Percentiles rank a stretch among this genome's conserved stretches.
Evolutionary conservation across 208 protist genomes (phyloP).

Genomic region (Acanthamoeba triangularis): DNA sequence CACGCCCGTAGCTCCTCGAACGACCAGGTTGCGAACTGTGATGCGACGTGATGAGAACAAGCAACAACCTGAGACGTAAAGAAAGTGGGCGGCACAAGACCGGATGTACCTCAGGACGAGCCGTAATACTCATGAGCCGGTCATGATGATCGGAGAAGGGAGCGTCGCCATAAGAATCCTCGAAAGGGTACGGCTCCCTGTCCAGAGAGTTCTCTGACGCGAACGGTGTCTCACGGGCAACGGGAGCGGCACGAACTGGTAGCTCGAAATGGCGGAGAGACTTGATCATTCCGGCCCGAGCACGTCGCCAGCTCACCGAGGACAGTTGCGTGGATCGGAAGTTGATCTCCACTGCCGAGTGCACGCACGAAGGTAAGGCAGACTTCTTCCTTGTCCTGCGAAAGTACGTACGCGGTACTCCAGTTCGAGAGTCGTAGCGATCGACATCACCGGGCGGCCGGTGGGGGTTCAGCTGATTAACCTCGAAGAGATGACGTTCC

Average conservation of each 20-base stretch:
- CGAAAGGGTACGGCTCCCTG: no score
- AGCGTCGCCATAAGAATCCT: no score
- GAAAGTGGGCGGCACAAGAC: no score
- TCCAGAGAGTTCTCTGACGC: no score
- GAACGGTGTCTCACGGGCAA: no score
- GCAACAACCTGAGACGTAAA: no score
- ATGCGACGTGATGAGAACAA: background rate
- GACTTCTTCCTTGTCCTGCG: background rate
- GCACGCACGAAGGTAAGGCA: background rate
- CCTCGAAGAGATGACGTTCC: background rate
- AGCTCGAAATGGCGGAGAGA: no score
- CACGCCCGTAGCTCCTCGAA: background rate
- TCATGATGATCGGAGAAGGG: no score
- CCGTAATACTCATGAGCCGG: no score
- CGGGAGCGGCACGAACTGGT: no score
- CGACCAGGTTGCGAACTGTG: background rate
- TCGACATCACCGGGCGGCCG: background rate
- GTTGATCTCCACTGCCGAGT: no score
- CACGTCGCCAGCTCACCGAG: background rate
- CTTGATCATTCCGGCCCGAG: no score
- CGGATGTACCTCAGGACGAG: background rate
- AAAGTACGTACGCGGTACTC: background rate
- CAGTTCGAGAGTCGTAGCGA: background rate
- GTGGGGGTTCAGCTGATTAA: background rate
- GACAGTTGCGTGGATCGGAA: background rate